Conservation (phyloP, 768 basidiomycete genomes). For the Pleurotus ostreatus region DNA sequence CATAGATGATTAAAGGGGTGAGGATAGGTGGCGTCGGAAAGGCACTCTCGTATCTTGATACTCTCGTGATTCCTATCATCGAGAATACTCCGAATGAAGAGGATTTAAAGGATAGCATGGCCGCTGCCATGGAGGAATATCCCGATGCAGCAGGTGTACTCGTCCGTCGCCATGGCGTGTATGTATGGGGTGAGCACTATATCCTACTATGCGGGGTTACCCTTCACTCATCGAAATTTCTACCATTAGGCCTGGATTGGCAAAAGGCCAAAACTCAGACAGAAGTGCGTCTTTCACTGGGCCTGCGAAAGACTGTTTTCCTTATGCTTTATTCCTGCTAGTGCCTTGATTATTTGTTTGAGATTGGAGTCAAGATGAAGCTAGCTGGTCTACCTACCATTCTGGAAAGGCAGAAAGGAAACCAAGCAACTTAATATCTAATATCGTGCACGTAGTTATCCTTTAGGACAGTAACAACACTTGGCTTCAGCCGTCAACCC, state of each 20-base stretch:
- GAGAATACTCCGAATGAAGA: conserved; percentile 91
- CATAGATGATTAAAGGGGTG: conserved; percentile 89
- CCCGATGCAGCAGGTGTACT: conserved; percentile 78
- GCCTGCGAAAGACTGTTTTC: background rate
- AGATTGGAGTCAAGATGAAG: conserved; percentile 83
- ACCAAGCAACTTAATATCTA: too few species aligned
- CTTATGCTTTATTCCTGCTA: conserved; percentile 22
- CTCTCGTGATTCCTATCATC: conserved; percentile 82
- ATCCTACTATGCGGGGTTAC: background rate
- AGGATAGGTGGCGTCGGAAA: conserved; percentile 70
- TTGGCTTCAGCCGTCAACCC: too few species aligned
- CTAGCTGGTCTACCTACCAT: conserved; percentile 53
- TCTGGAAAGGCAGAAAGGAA: conserved; percentile 18
- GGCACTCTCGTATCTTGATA: conserved; percentile 82
- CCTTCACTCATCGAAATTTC: conserved; percentile 9
- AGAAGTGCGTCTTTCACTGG: conserved; percentile 41
- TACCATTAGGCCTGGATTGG: conserved; percentile 58
- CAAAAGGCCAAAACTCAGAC: conserved; percentile 88
- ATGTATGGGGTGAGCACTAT: conserved; percentile 71
- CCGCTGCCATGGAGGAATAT: conserved; percentile 73
- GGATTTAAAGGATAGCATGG: conserved; percentile 87
- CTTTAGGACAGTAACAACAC: too few species aligned
- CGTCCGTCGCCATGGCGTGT: conserved; percentile 76
- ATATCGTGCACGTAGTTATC: too few species aligned
- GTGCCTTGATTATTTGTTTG: conserved; percentile 91